Base-by-base conservation (phyloP, 2,329 filamentous ascomycete species). In the Epichloe festucae region DNA sequence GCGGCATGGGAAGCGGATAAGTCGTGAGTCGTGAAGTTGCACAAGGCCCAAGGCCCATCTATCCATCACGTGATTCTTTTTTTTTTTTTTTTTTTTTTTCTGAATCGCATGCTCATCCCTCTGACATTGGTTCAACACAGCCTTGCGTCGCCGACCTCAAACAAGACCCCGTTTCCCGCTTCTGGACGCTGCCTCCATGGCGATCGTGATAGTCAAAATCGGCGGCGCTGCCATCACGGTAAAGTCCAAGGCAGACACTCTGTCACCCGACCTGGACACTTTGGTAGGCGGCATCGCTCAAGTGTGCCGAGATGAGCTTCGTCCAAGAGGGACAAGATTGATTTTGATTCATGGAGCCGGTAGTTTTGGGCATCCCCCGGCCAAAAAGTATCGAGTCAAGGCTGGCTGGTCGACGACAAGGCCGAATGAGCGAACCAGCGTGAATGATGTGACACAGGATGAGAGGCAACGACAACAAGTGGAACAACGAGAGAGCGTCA, bases 161-260 rank as follows among this genome's bases (percentile, higher is more conserved):
- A 2, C 31, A 31, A 31, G 31, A 10, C 3, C 10, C 31, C 31
- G 8, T 31, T 31, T 23, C n/a, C 15, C 34, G 15, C 27, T 17
- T 7, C 4, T 35, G 27, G 10, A n/a, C 23, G 5, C 19, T 14
- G 15, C n/a, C 6, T 11, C 31, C 44, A 52, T 52, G 50, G 34
- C 35, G 23, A 52, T 40, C 2, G 34, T 52, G 15, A 35, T 52
- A 5, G 46, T 52, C 19, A 52, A 52, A 31, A 41, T 52, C 14
- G 50, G 50, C 15, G 50, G 50, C 7, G 50, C 50, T 3, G 50
- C 50, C 41, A 52, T 52, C 23, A 52, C 50, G 19, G 50, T 41
- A 41, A 52, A 52, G 46, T 31, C 50, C 15, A 39, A 38, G 19
- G 10, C 41, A 10, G 50, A 49, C 35, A 35, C 46, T 7, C 41